phyloP scores from a whole-genome alignment of 2,329 filamentous ascomycete species.

The Ophiocordyceps camponoti-rufipedis region DNA sequence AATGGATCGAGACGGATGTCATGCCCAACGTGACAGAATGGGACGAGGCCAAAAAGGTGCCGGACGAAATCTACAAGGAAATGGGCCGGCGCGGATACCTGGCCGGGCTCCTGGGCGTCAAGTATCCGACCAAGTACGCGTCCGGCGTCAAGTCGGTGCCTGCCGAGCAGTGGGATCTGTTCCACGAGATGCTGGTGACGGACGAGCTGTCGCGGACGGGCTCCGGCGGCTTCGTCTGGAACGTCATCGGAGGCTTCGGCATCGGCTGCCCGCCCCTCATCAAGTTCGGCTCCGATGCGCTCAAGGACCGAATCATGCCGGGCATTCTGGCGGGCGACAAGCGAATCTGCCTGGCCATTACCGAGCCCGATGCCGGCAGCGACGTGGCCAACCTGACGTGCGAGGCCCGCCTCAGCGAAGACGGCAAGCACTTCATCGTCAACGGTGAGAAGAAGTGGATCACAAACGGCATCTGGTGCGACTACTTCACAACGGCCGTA shows the following conservation, averaged over 20 bases:
- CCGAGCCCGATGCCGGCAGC: constrained; percentile 84
- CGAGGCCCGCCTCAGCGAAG: constrained; percentile 84
- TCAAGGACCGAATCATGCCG: constrained; percentile 77
- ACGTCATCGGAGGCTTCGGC: constrained; percentile 87
- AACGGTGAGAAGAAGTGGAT: constrained; percentile 99
- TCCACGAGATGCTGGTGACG: constrained; percentile 91
- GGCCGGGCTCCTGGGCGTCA: constrained; percentile 71
- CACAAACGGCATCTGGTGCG: constrained; percentile 89
- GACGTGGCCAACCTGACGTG: constrained; percentile 93
- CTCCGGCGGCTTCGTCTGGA: constrained; percentile 92
- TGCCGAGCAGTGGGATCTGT: constrained; percentile 87
- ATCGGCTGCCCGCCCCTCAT: constrained; percentile 85
- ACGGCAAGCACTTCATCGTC: constrained; percentile 98
- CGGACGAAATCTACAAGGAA: constrained; percentile 79
- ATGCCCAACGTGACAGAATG: constrained; percentile 88
- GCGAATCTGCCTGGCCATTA: constrained; percentile 93
- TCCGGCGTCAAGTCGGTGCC: constrained; percentile 60
- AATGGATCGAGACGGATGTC: constrained; percentile 80
- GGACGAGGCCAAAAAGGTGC: constrained; percentile 89
- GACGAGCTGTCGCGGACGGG: constrained; percentile 83
- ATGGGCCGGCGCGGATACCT: constrained; percentile 90
- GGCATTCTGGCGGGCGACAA: constrained; percentile 83
- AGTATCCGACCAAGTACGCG: constrained; percentile 62
- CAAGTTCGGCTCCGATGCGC: constrained; percentile 74
- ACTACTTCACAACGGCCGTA: constrained; percentile 96